These are phyloP conservation scores for Oidiodendron maius DNA, from an alignment of 495 filamentous ascomycete genomes.

Conservation along the genomic window DNA sequence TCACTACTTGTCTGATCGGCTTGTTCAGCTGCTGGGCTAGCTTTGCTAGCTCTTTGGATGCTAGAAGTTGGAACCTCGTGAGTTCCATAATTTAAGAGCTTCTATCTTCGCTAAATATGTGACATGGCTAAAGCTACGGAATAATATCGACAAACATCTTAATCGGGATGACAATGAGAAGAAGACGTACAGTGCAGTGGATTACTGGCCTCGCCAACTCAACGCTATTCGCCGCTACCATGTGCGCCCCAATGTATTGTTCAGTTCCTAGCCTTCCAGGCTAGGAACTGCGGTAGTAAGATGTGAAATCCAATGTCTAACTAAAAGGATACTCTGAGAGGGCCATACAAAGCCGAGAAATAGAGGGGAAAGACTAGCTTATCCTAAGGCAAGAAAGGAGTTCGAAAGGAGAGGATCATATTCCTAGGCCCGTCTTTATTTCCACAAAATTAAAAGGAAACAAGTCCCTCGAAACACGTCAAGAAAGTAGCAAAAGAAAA, in stretches of 20 bases:
- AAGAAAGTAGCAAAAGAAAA: too few species aligned
- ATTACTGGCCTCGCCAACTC: background rate
- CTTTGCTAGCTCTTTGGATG: conserved; percentile 9
- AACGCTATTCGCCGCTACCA: conserved; percentile 1
- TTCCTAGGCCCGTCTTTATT: too few species aligned
- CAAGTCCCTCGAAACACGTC: too few species aligned
- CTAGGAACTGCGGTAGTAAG: background rate
- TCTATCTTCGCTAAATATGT: conserved; percentile 2
- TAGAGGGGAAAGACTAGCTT: too few species aligned
- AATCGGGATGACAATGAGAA: conserved; percentile 4
- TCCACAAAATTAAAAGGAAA: too few species aligned
- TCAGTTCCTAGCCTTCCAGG: conserved; percentile 1
- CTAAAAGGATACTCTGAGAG: too few species aligned
- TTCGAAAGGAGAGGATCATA: too few species aligned
- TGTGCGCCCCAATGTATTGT: background rate
- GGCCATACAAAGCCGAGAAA: too few species aligned
- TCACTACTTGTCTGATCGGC: conserved; percentile 10
- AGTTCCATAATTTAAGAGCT: conserved; percentile 10
- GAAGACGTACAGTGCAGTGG: conserved; percentile 1
- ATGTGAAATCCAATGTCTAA: too few species aligned
- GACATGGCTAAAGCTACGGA: conserved; percentile 12
- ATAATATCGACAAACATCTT: conserved; percentile 11
- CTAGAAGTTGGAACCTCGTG: conserved; percentile 9
- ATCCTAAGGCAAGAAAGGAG: too few species aligned
- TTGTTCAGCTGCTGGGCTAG: conserved; percentile 13